A percentile compares a stretch with the other conserved stretches of the same genome.
These are phyloP conservation scores for Camellia sinensis DNA, from an alignment of 148 eudicot species.

Conservation along the genomic window DNA sequence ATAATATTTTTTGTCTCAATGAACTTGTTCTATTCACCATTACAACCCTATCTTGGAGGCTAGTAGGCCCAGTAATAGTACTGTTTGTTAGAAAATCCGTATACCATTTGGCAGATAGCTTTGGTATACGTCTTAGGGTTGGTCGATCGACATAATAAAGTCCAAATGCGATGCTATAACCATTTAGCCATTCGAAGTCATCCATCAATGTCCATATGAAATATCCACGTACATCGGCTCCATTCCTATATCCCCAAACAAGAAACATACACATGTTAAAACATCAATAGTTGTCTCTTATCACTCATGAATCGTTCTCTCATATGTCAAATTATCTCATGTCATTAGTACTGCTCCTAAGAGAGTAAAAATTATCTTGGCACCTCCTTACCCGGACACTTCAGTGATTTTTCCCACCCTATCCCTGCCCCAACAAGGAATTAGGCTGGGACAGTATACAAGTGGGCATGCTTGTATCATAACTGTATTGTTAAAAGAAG, in stretches of 20 bases:
- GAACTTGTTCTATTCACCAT: neutral
- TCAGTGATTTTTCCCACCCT: too few relatives aligned
- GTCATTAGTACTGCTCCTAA: too few relatives aligned
- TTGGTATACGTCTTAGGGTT: constrained; percentile 22
- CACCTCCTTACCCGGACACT: too few relatives aligned
- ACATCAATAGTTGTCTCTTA: too few relatives aligned
- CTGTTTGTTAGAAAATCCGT: constrained; percentile 13
- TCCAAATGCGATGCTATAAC: constrained; percentile 16
- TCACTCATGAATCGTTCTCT: too few relatives aligned
- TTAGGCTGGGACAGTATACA: too few relatives aligned
- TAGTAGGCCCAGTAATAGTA: neutral
- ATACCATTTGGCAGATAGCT: constrained; percentile 25
- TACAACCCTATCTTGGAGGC: neutral
- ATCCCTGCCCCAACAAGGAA: too few relatives aligned
- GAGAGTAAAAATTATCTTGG: too few relatives aligned
- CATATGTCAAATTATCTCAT: too few relatives aligned
- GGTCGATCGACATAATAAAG: constrained; percentile 23
- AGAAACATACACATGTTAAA: too few relatives aligned
- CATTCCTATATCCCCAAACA: constrained; percentile 22
- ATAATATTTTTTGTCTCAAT: neutral
- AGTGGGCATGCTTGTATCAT: too few relatives aligned
- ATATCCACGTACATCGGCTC: constrained; percentile 42
- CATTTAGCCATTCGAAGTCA: constrained; percentile 23
- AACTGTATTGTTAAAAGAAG: too few relatives aligned
- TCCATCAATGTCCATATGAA: constrained; percentile 30